phyloP scores from a whole-genome alignment of 805 yeast species.

The Nakazawaea peltata region DNA sequence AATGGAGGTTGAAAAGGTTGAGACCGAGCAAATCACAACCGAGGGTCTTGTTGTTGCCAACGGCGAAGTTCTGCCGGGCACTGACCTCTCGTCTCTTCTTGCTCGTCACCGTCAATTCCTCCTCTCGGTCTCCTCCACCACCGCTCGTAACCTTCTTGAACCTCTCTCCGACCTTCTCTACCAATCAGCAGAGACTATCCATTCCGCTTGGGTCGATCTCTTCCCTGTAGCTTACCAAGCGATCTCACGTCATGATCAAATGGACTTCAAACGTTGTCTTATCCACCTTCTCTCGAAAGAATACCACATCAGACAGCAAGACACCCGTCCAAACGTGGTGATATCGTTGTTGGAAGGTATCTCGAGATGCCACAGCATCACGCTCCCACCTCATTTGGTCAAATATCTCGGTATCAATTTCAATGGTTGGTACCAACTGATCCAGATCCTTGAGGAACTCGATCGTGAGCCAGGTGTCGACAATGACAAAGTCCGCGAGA shows the following conservation, averaged over 20 bases:
- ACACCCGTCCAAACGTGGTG: conserved; percentile 78
- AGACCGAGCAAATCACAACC: no score
- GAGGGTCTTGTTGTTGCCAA: no score
- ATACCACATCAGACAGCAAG: conserved; percentile 87
- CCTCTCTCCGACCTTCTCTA: conserved; percentile 80
- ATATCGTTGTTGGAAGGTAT: conserved; percentile 79
- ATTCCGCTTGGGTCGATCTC: conserved; percentile 72
- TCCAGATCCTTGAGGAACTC: conserved; percentile 74
- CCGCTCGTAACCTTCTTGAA: conserved; percentile 51
- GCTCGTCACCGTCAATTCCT: conserved; percentile 18
- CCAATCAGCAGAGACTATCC: conserved; percentile 71
- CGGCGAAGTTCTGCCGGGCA: no score
- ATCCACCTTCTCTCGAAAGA: conserved; percentile 80
- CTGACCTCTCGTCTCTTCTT: no score
- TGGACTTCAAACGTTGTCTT: conserved; percentile 76
- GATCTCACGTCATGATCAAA: conserved; percentile 70
- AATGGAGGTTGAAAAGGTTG: conserved; percentile 10
- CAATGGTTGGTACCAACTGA: conserved; percentile 86
- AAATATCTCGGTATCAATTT: conserved; percentile 83
- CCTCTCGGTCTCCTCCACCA: conserved; percentile 21
- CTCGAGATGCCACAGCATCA: conserved; percentile 62
- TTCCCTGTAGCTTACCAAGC: conserved; percentile 77
- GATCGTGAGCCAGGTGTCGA: conserved; percentile 52
- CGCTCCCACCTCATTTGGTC: conserved; percentile 88
- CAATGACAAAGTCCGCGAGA: conserved; percentile 69